Evolutionary conservation across 768 basidiomycete genomes (phyloP).

Genomic region (Tephrocybe sp.): DNA sequence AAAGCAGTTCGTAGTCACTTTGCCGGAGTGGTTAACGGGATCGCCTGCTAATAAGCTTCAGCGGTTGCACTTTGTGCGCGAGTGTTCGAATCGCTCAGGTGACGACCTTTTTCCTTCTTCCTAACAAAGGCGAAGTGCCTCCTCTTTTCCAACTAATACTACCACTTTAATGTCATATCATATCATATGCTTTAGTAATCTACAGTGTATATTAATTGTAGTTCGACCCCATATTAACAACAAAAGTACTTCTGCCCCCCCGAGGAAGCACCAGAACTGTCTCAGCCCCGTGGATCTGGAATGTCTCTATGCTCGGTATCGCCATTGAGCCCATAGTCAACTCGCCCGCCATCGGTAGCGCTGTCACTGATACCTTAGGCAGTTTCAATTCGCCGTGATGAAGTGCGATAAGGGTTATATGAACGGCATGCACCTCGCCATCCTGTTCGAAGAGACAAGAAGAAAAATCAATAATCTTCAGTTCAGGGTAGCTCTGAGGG

Average conservation of each 20-base stretch:
- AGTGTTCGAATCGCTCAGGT: constrained; percentile 58
- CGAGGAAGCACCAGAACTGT: constrained; percentile 80
- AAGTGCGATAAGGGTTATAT: constrained; percentile 82
- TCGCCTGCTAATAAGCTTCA: constrained; percentile 61
- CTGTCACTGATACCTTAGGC: constrained; percentile 69
- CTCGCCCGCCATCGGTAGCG: constrained; percentile 53
- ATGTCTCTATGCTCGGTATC: constrained; percentile 71
- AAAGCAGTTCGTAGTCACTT: constrained; percentile 54
- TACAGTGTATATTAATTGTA: no score
- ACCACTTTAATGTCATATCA: no score
- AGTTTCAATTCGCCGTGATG: constrained; percentile 80
- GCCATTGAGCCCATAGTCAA: constrained; percentile 58
- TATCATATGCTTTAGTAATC: no score
- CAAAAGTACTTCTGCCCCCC: constrained; percentile 79
- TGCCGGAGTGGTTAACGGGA: constrained; percentile 93
- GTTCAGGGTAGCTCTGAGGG: neutral
- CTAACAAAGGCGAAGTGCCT: no score
- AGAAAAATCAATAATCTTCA: neutral
- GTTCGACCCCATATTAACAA: constrained; percentile 67
- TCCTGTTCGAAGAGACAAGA: constrained; percentile 54
- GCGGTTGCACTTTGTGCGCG: constrained; percentile 55
- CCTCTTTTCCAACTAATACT: no score
- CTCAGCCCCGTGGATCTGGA: constrained; percentile 85
- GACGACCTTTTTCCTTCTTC: constrained; percentile 42
- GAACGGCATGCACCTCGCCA: constrained; percentile 53